Base-by-base conservation (phyloP, 805 yeast genomes). In the Candida easanensis region DNA sequence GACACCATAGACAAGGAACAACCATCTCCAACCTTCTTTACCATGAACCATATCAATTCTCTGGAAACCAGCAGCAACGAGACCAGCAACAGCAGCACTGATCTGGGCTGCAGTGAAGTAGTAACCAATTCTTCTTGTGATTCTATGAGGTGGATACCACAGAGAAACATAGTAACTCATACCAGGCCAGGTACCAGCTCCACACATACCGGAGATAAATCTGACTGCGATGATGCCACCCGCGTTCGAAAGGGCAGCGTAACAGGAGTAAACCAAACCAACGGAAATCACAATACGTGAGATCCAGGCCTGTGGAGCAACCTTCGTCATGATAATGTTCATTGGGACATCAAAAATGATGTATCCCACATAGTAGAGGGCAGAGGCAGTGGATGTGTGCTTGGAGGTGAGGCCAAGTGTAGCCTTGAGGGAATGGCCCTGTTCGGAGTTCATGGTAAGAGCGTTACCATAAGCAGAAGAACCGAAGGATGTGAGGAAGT, bases 141-240 rank as follows among this genome's bases (percentile, higher is more conserved):
- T 76, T 46, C 93, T 70, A 36, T 84, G 80, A 40, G 81, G 76
- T 2, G 96, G 96, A 57, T 88, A 88, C 91, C 95, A 88, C 54
- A 87, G 66, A 0, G 90, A 78, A 33, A 88, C 71, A 57, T 88
- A 88, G 64, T 87, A 88, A 18, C 88, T 79, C 83, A 88, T 71
- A 9, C 95, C 95, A 1, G 95, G 95, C 95, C 95, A 87, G 4
- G 87, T 79, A 33, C 95, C 95, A 10, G 95, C 93, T 40, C 87
- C 87, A 44, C 82, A 84, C 43, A 83, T 52, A 37, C 95, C 95
- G 22, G 84, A 74, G 44, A 88, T 71, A 45, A 87, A 79, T 50
- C 95, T 71, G 33, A 80, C 63, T 2, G 89, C 95, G 44, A 80
- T 78, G 23, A 88, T 66, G 5, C 91, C 91, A 8, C 72, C 56